Conservation (phyloP, 805 yeast genomes). For the Spathaspora boniae region DNA sequence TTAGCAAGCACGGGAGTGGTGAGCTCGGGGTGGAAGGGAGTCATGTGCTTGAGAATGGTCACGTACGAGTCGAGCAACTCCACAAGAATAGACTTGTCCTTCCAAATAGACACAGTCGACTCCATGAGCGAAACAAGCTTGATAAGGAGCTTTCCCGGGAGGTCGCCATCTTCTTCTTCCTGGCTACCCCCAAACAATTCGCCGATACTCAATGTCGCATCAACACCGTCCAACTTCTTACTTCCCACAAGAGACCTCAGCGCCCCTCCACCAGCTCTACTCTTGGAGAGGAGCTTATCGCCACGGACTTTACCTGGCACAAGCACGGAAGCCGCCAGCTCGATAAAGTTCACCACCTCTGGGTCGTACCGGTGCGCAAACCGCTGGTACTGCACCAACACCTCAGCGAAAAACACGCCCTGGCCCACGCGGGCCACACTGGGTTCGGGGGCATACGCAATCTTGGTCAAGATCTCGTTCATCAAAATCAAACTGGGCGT, state of each 20-base stretch:
- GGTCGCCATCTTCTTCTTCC: constrained; percentile 13
- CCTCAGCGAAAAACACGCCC: constrained; percentile 65
- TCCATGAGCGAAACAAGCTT: constrained; percentile 33
- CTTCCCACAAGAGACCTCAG: no score
- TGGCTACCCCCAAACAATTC: constrained; percentile 4
- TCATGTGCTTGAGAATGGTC: constrained; percentile 37
- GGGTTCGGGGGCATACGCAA: constrained; percentile 14
- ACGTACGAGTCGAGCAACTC: constrained; percentile 55
- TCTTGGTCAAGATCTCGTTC: constrained; percentile 53
- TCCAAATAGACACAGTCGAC: constrained; percentile 45
- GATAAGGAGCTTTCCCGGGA: constrained; percentile 28
- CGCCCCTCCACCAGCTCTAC: no score
- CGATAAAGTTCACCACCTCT: constrained; percentile 62
- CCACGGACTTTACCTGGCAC: no score
- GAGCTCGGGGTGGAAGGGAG: no score
- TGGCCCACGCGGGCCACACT: constrained; percentile 45
- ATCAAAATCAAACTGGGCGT: constrained; percentile 78
- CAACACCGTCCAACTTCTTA: no score
- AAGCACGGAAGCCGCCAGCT: constrained; percentile 45
- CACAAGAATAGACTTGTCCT: constrained; percentile 55
- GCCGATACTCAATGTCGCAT: no score
- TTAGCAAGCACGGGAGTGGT: no score
- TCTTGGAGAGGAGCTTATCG: no score
- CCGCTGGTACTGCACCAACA: constrained; percentile 69
- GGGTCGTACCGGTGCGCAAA: constrained; percentile 80